Percentiles rank a stretch among this genome's conserved stretches.
phyloP scores from a whole-genome alignment of 108 stramenopile genomes.

The Cyclostephanos tholiformis region DNA sequence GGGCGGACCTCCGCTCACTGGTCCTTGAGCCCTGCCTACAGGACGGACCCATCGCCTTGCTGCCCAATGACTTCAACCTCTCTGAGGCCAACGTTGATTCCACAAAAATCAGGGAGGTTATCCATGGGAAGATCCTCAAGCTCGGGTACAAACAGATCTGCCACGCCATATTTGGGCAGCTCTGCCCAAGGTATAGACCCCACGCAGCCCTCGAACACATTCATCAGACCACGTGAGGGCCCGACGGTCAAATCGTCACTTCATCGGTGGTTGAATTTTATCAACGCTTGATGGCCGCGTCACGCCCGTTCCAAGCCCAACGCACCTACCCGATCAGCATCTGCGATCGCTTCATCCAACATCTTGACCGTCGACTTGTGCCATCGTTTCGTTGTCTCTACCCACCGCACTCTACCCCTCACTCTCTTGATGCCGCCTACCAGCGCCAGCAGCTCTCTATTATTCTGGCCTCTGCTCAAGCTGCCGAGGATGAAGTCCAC shows the following conservation, averaged over 20 bases:
- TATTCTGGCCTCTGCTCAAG: not conserved
- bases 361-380: not conserved
- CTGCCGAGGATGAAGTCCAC: not conserved
- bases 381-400: not conserved
- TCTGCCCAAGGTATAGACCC: not conserved
- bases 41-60: not conserved
- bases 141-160: not conserved
- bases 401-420: not conserved
- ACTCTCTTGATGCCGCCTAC: not conserved
- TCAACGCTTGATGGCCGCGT: not conserved
- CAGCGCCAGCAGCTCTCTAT: not conserved
- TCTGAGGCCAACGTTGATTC: not conserved
- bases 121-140: not conserved
- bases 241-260: not conserved
- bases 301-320: not conserved
- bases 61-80: not conserved
- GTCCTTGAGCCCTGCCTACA: not conserved
- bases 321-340: not conserved
- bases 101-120: not conserved
- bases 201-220: not conserved
- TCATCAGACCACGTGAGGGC: not conserved
- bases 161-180: not conserved
- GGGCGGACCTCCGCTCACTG: no score
- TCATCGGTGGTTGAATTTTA: not conserved
- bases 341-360: not conserved